These are phyloP conservation scores for Xylaria sp. DNA, from an alignment of 495 filamentous ascomycete species.

Conservation along the genomic window DNA sequence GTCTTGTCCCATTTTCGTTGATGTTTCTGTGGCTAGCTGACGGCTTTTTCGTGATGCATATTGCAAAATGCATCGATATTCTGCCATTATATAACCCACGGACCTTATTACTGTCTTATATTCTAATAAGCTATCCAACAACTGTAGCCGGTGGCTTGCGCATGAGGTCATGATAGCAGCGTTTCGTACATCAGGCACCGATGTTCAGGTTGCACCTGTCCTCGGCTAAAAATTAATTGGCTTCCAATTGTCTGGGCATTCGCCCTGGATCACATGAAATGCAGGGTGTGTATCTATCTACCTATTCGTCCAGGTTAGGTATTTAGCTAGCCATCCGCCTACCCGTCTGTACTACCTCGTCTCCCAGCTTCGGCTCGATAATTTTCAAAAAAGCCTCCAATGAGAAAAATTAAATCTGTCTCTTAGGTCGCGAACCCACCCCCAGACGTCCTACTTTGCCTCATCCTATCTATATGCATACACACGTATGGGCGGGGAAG, in stretches of 20 bases:
- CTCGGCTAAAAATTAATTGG: not conserved
- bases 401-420: not conserved
- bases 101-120: not conserved
- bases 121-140: not conserved
- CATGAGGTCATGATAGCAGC: not conserved
- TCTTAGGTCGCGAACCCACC: constrained; percentile 2
- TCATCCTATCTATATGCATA: not conserved
- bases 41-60: not conserved
- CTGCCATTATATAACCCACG: not conserved
- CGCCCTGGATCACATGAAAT: not conserved
- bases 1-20: not conserved
- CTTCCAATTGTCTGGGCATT: not conserved
- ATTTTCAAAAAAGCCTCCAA: too few relatives aligned
- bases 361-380: constrained; percentile 4
- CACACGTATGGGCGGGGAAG: constrained; percentile 17
- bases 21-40: not conserved
- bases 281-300: constrained; percentile 1
- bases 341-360: not conserved
- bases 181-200: constrained; percentile 11
- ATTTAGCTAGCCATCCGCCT: not conserved
- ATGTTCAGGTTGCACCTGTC: constrained; percentile 2
- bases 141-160: not conserved
- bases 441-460: not conserved
- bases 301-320: too few relatives aligned
- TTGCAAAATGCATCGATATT: not conserved